Base-by-base conservation (phyloP, 2,329 filamentous ascomycete species). In the Calonectria fujianensis region DNA sequence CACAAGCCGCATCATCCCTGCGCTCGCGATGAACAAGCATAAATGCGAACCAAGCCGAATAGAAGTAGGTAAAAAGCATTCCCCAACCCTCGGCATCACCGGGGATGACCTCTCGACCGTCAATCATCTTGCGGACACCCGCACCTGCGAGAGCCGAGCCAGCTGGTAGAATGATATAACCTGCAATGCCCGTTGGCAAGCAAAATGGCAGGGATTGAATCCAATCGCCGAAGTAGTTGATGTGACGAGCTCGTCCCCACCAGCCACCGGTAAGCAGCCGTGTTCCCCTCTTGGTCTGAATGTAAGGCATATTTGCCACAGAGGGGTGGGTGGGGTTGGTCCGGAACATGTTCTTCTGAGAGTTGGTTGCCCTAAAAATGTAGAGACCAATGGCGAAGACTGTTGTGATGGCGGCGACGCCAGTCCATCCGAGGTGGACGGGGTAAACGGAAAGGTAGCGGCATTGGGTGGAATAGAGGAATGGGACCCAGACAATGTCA, bases 161-260 rank as follows among this genome's bases (percentile, higher is more conserved):
- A 0, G 88, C 87, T 0, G 90, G 88, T 4, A 92, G 86, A 59
- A 97, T 91, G 2, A 92, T 85, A 81, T 96, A 98, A 2, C 96
- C 96, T 0, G 95, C 93, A 74, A 96, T 85, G 0, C 94, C 94
- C 0, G 96, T 98, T 0, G 96, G 96, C 48, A 98, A 88, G 75
- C 92, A 95, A 83, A 96, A 98, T 0, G 95, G 92, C 92, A 95
- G 97, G 14, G 93, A 91, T 91, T 97, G 95, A 77, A 96, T 88
- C 96, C 96, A 98, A 85, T 98, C 96, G 50, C 96, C 96, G 5
- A 97, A 87, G 85, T 98, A 98, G 87, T 98, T 98, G 88, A 98
- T 96, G 85, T 98, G 96, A 37, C 96, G 91, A 0, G 95, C 94
- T 31, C 91, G 89, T 41, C 96, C 96, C 96, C 96, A 98, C 96